Percentiles rank a stretch among this genome's conserved stretches.
Conservation (phyloP, 139 green algal genomes). For the Coelastrella sp. region DNA sequence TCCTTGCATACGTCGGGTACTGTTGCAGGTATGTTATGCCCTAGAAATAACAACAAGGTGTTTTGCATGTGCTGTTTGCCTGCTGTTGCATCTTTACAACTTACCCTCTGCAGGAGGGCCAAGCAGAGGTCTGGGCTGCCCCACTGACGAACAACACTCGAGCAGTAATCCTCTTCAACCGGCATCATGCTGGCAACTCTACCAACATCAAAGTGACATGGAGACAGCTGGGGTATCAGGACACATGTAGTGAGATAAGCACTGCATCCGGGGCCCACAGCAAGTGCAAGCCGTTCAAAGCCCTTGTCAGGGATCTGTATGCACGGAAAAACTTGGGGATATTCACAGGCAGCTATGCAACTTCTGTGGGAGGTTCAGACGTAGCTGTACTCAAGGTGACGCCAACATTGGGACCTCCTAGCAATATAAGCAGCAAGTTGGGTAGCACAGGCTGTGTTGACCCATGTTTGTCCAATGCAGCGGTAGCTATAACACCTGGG, state of each 20-base stretch:
- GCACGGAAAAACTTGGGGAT: constrained; percentile 56
- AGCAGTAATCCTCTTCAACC: constrained; percentile 69
- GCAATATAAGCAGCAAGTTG: no score
- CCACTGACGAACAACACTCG: constrained; percentile 57
- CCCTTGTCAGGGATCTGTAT: constrained; percentile 66
- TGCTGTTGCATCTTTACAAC: no score
- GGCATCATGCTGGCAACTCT: constrained; percentile 34
- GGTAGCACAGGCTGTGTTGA: no score
- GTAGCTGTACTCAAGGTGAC: constrained; percentile 17
- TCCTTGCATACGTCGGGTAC: no score
- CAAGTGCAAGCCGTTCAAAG: constrained; percentile 39
- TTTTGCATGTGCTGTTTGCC: not conserved
- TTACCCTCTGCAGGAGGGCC: not conserved
- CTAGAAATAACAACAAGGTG: not conserved
- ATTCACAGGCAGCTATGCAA: constrained; percentile 40
- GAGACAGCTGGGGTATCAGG: constrained; percentile 54
- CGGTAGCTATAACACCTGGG: no score
- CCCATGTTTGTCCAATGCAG: no score
- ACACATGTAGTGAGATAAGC: no score
- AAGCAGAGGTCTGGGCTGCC: constrained; percentile 63
- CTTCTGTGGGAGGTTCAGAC: constrained; percentile 35
- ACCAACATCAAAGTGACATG: constrained; percentile 61
- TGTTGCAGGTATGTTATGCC: no score
- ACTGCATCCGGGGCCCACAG: no score
- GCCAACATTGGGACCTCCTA: not conserved